phyloP scores from a whole-genome alignment of 768 basidiomycete genomes.

The Steccherinum ochraceum region DNA sequence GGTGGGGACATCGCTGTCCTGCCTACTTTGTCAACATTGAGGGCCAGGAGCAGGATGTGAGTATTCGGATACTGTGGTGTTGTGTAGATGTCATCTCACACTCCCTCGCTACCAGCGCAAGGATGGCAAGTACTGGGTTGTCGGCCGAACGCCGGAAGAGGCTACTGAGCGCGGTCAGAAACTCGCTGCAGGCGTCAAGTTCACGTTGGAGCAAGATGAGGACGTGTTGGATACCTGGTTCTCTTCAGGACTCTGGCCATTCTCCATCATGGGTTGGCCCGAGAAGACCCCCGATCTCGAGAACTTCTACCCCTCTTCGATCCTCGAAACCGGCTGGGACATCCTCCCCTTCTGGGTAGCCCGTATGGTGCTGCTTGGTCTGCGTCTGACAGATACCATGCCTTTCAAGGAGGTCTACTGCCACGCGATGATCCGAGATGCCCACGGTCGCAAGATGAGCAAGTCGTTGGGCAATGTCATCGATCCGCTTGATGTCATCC shows the following conservation, averaged over 20 bases:
- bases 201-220: slow-evolving; percentile 84
- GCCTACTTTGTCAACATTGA: slow-evolving; percentile 90
- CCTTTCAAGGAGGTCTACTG: slow-evolving; percentile 96
- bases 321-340: slow-evolving; percentile 98
- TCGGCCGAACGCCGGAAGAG: slow-evolving; percentile 73
- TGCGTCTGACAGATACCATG: slow-evolving; percentile 82
- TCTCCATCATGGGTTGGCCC: slow-evolving; percentile 97
- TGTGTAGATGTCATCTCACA: slow-evolving; percentile 1
- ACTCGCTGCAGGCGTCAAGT: slow-evolving; percentile 60
- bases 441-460: slow-evolving; percentile 98
- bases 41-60: slow-evolving; percentile 61
- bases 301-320: slow-evolving; percentile 80
- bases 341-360: slow-evolving; percentile 99
- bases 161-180: slow-evolving; percentile 69
- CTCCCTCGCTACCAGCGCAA: slow-evolving; percentile 34
- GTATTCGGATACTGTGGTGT: slow-evolving; percentile 13
- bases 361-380: slow-evolving; percentile 92
- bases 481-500: slow-evolving; percentile 93
- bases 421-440: slow-evolving; percentile 98
- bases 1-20: slow-evolving; percentile 98
- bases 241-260: slow-evolving; percentile 96
- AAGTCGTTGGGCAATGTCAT: slow-evolving; percentile 98
- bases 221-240: slow-evolving; percentile 99
- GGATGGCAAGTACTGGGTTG: slow-evolving; percentile 86
- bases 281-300: slow-evolving; percentile 80